Base-by-base conservation (phyloP, 768 basidiomycete species). In the Neoboletus subvelutipes region DNA sequence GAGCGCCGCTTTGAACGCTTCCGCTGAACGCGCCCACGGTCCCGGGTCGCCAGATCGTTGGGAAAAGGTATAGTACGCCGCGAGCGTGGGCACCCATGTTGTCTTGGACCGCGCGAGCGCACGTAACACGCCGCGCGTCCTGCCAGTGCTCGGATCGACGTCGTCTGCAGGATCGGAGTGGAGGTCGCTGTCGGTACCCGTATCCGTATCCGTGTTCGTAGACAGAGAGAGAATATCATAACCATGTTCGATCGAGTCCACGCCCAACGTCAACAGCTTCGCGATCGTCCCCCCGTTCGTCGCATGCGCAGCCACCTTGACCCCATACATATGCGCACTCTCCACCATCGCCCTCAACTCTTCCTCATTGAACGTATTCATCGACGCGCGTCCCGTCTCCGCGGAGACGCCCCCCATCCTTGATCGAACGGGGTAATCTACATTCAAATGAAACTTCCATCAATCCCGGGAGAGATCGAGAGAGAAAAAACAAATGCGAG, bases 201-300 rank as follows among this genome's bases (percentile, higher is more conserved):
- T 17, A 26, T 0, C 43, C 5, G 18, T 37, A 22, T 26, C 26
- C 1, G 5, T 4, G 29, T 55, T 58, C 28, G n/a, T n/a, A 8
- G 53, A 26, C 43, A 5, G 10, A 3, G 37, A 40, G 52, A 54
- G 52, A 41, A 73, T 65, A 51, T 69, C 61, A 45, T 61, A 69
- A 2, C 80, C 85, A 64, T 87, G 87, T 63, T 88, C 85, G 56
- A 88, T 74, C 26, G 77, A 80, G 63, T 87, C 80, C 50, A 83
- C 73, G 34, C 65, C 63, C 29, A 65, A 22, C 20, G 20, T 22
- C 55, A 58, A 36, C 10, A 80, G 66, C 6, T 65, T 64, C 18
- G 75, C 66, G 5, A 81, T 73, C 33, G 71, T 72, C 10, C 61
- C 54, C 33, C 65, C 62, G 12, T 71, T 56, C 0, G 73, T 73